Base-by-base conservation (phyloP, 2,329 filamentous ascomycete genomes). In the Phaeoacremonium minimum region DNA sequence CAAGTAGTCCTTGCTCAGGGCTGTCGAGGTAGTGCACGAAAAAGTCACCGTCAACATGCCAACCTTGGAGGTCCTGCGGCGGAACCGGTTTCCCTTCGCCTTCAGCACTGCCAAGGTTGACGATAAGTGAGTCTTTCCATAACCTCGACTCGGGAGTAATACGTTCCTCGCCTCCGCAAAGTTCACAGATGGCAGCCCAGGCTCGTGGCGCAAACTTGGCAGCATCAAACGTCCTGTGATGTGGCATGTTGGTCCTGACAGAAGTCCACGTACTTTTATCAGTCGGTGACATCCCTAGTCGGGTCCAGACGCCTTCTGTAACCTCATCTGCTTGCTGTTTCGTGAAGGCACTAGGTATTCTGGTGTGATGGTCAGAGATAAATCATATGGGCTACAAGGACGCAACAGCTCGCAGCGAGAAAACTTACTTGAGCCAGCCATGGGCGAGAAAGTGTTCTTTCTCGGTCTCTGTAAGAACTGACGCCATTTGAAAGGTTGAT, bases 21-120 rank as follows among this genome's bases (percentile, higher is more conserved):
- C 75, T 81, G 52, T 86, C 82, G 22, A 87, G 71, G 46, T 80
- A 87, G 60, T 86, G 82, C 5, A 82, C 69, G 53, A 86, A 86
- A 56, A 84, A 85, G 46, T 86, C 81, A 7, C 82, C 81, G 56
- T 85, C 81, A 14, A 83, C 77, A 56, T 85, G 82, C 81, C 82
- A 86, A 15, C 65, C 65, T 7, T 64, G 50, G 15, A 84, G 60
- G 1, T 76, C 67, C 34, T 69, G 63, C 0, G 77, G 77, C 22
- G 66, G 57, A 4, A 70, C 56, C 7, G 67, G 63, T 33, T 64
- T 65, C 5, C 71, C 69, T 41, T 75, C 71, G 43, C 62, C 62
- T 34, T 72, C 68, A 1, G 67, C 52, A 2, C 68, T 76, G 11
- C 83, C 83, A 7, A 86, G 67, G 56, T 85, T 86, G 28, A 86